Evolutionary conservation across 2,329 filamentous ascomycete genomes (phyloP), one percentile per base, ranked within the genome.

Genomic region (Calonectria fujianensis): DNA sequence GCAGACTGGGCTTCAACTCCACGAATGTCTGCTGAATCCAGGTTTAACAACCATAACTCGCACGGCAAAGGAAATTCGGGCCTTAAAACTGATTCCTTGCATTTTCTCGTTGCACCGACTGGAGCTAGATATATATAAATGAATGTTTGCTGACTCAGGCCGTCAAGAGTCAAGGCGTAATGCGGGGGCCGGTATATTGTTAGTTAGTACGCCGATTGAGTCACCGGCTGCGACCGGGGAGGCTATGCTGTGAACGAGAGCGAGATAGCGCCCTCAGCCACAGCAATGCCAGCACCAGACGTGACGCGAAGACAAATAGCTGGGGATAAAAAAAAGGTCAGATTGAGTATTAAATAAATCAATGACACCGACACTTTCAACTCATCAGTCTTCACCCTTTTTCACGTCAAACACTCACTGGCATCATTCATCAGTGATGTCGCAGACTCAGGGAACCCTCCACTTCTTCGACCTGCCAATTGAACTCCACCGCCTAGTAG

Each of bases 221-320:
- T 61, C 35, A 63, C 37, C 35, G 35, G 54, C 32, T 14, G 32
- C 32, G 54, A 37, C 11, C 54, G n/a, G 32, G 32, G 57, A 41
- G 57, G 57, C 57, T 63, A 24, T 63, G 57, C 14, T 3, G 27
- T 54, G 51, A 57, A n/a, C 52, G 52, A 57, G 29, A 57, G 52
- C 57, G 57, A 63, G 35, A 41, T 20, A 24, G 37, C 31, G 37
- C 24, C 18, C 57, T 63, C 57, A 41, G 57, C 57, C 57, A 41
- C 57, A 20, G 6, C 37, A 39, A 39, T 39, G 37, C 57, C 41
- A 16, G 18, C 39, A 48, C 41, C n/a, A 13, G 13, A 39, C 8
- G 57, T 41, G 37, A 39, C 57, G 11, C 54, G 20, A 20, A 27
- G 35, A 10, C 3, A 24, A 27, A 39, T 29, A 20, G 35, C 41